phyloP scores from a whole-genome alignment of 108 stramenopile genomes.

The Skeletonema menzelii region DNA sequence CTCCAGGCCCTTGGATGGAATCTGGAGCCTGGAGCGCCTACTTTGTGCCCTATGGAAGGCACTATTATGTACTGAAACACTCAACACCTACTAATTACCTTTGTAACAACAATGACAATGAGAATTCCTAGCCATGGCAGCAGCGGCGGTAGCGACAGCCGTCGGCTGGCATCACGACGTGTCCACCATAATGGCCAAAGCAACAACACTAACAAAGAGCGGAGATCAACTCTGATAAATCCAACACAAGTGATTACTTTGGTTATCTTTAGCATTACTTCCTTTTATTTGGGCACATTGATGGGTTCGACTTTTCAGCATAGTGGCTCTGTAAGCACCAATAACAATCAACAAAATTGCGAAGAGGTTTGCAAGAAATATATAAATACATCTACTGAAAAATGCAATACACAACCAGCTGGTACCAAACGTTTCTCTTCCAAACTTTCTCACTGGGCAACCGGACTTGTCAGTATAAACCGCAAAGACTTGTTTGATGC shows the following conservation, averaged over 20 bases:
- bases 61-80: no score
- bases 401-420: neutral
- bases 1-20: no score
- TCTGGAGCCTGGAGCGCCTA: no score
- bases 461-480: conserved; percentile 16
- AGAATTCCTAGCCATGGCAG: no score
- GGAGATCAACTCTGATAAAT: neutral
- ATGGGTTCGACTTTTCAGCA: neutral
- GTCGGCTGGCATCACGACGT: neutral
- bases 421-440: neutral
- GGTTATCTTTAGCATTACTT: neutral
- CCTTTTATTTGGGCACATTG: neutral
- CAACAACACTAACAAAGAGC: neutral
- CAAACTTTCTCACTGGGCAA: conserved; percentile 20
- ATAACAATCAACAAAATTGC: neutral
- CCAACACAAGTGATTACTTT: neutral
- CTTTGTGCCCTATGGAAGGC: no score
- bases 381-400: neutral
- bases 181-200: no score
- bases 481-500: conserved; percentile 32
- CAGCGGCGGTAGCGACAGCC: neutral
- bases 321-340: neutral
- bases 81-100: no score
- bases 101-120: no score
- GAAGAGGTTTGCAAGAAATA: neutral